Evolutionary conservation across 179 eudicot species (phyloP).

Genomic region (Drosera spatulata): DNA sequence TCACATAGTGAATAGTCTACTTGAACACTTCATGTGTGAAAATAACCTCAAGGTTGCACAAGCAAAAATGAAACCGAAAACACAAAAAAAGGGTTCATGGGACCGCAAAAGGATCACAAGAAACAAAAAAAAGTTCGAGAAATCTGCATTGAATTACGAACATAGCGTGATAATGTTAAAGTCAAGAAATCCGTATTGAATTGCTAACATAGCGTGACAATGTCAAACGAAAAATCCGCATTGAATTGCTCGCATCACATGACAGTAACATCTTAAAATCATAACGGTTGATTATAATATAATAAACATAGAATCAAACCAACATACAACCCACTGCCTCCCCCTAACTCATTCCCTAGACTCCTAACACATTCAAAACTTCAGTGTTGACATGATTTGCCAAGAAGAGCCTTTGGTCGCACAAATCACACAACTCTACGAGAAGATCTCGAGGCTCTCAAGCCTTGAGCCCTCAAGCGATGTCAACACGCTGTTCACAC

Average conservation of each 20-base stretch:
- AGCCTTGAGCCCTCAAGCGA: constrained; percentile 51
- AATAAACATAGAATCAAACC: too few relatives aligned
- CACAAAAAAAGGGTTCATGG: background rate
- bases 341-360: background rate
- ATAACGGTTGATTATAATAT: too few relatives aligned
- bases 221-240: too few relatives aligned
- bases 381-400: constrained; percentile 67
- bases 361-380: constrained; percentile 6
- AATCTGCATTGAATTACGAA: background rate
- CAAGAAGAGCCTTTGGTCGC: constrained; percentile 43
- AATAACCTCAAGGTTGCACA: background rate
- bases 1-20: too few relatives aligned
- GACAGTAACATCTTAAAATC: too few relatives aligned
- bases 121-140: background rate
- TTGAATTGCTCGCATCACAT: too few relatives aligned
- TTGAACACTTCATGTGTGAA: too few relatives aligned
- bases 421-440: constrained; percentile 34
- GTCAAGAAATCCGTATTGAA: too few relatives aligned
- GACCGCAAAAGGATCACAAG: too few relatives aligned
- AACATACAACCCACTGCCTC: constrained; percentile 9
- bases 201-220: too few relatives aligned
- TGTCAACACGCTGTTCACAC: constrained; percentile 65
- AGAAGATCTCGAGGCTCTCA: constrained; percentile 39
- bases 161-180: too few relatives aligned
- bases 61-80: background rate